Base-by-base conservation (phyloP, 495 filamentous ascomycete genomes). In the Letharia lupina region DNA sequence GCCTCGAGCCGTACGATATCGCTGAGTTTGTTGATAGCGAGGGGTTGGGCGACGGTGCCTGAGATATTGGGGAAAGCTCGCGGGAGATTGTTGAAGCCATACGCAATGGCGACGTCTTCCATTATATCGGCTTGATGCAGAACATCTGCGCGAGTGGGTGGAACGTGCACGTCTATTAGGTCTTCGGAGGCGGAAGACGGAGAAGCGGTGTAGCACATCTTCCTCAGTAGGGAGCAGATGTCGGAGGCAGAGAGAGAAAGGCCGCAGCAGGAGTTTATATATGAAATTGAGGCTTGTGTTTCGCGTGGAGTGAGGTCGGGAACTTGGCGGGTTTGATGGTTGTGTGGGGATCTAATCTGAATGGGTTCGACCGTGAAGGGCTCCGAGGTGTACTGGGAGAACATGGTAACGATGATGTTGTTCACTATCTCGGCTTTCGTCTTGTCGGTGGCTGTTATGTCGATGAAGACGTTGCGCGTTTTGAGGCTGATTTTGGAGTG, bases 91-190 rank as follows among this genome's bases (percentile, higher is more conserved):
- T 99, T 98, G 83, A 95, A 99, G 65, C 94, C 94, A 77, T 96
- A 95, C 23, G 90, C 90, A 66, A 98, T 91, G 23, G 91, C 94
- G 23, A 94, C 86, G 76, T 99, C 94, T 77, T 99, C 94, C 94
- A 99, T 98, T 71, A 99, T 91, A 75, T 99, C 94, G 69, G 90
- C 92, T 75, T 96, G 88, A 76, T 99, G 95, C 28, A 99, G 84
- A 31, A 99, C 88, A 77, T 98, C 94, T 10, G 94, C 93, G 37
- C 94, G 87, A 50, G 91, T 97, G 37, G 91, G 85, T 13, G 94
- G 94, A 50, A 98, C 82, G 42, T 86, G 81, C 33, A 97, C 87
- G 65, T 93, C 86, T 68, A 98, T 83, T 47, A 89, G 73, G 68
- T 89, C 83, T 35, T 79, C 72, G 65, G 88, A 81, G 62, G 81